Conservation (phyloP, 2,329 filamentous ascomycete genomes). For the Clarireedia homoeocarpa region DNA sequence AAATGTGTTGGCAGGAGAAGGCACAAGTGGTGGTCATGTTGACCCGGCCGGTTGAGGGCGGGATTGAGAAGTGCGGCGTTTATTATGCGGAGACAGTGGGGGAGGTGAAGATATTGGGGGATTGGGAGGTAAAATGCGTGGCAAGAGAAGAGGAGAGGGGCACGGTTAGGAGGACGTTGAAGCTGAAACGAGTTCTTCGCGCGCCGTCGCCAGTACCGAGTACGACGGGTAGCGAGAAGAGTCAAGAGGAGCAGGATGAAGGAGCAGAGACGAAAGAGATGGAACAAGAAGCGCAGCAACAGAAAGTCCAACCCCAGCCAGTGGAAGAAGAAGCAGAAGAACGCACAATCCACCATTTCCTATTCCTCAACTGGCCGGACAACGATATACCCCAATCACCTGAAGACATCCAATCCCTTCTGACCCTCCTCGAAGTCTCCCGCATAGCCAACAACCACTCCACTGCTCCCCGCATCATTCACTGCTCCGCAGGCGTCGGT, state of each 20-base stretch:
- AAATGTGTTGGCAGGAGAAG: conserved; percentile 12
- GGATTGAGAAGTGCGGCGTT: conserved; percentile 14
- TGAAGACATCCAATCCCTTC: conserved; percentile 10
- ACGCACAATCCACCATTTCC: conserved; percentile 14
- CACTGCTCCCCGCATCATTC: conserved; percentile 48
- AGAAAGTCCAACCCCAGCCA: not conserved
- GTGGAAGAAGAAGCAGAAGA: not conserved
- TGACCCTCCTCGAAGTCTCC: conserved; percentile 10
- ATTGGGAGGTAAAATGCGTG: conserved; percentile 11
- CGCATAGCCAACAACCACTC: conserved; percentile 3
- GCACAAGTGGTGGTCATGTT: conserved; percentile 15
- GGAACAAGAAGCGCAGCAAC: not conserved
- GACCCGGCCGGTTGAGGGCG: conserved; percentile 10
- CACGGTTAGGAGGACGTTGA: conserved; percentile 11
- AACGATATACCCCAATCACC: conserved; percentile 13
- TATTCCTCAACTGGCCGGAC: conserved; percentile 16
- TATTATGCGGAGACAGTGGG: conserved; percentile 11
- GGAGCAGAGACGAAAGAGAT: no score
- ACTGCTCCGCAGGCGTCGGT: conserved; percentile 91
- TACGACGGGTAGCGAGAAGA: not conserved
- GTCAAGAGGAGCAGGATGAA: not conserved
- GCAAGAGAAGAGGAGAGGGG: conserved; percentile 2
- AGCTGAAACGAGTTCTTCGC: not conserved
- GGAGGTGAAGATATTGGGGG: conserved; percentile 9
- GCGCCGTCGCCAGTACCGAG: not conserved